Evolutionary conservation across 306 rosid species (phyloP), one percentile per base, ranked within the genome.

Genomic region (Trifolium dubium): DNA sequence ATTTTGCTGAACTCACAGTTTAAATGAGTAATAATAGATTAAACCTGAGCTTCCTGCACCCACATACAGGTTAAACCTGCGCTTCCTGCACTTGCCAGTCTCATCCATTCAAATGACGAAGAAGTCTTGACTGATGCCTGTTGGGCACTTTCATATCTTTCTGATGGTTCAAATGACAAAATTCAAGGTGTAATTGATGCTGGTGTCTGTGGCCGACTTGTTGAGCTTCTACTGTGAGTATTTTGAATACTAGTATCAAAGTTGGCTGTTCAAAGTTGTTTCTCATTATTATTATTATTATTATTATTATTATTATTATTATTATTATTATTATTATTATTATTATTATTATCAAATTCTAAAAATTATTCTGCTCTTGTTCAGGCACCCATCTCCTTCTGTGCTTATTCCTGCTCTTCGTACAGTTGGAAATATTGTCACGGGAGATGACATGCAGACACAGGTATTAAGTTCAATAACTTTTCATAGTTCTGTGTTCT

Each of bases 61-160:
- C 23, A 23, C 23, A 69, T 18, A 39, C 76, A 92, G 98, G 98
- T 93, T 69, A 93, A 89, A 76, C 98, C 98, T 59, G 98, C 98
- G 0, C 98, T 93, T 79, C 98, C 98, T 19, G 95, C 98, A 73
- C 97, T 93, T 85, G 92, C 92, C 2, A 80, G 90, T 55, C 89
- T 93, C 55, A 89, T 93, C 31, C 90, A 89, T 83, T 90, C 97
- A 67, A 89, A 89, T 12, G 98, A 93, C 72, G 98, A 93, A 83
- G 98, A 93, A 75, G 98, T 93, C 37, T 82, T 93, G 87, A 90
- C 97, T 10, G 98, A 93, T 85, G 90, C 98, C 2, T 93, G 98
- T 83, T 92, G 98, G 98, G 98, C 98, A 40, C 96, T 92, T 17
- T 92, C 98, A 29, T 92, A 92, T 82, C 97, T 93, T 46, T 93